Percentiles rank a stretch among this genome's conserved stretches.
Conservation (phyloP, 2,329 filamentous ascomycete genomes). For the Aspergillus intermedius region DNA sequence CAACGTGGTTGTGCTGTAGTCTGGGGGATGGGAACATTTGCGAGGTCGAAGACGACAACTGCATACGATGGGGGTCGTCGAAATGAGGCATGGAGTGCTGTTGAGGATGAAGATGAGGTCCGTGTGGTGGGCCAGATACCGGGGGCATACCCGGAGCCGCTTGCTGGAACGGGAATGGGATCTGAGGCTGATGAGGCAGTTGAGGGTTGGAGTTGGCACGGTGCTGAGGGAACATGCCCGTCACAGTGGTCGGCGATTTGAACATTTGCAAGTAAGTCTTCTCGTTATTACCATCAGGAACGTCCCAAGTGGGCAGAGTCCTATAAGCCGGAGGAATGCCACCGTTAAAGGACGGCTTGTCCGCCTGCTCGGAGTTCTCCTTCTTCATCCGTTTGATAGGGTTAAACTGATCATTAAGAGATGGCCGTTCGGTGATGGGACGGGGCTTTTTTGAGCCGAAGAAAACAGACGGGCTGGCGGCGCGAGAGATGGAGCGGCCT, state of each 20-base stretch:
- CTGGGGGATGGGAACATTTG: slow-evolving; percentile 83
- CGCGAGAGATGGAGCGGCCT: slow-evolving; percentile 40
- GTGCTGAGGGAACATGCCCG: slow-evolving; percentile 64
- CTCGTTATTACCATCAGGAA: slow-evolving; percentile 62
- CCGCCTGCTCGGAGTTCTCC: slow-evolving; percentile 46
- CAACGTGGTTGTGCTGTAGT: slow-evolving; percentile 60
- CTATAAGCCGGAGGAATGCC: slow-evolving; percentile 80
- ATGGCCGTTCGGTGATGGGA: slow-evolving; percentile 50
- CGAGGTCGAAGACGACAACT: slow-evolving; percentile 71
- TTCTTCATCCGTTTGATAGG: slow-evolving; percentile 66
- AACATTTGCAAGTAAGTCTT: slow-evolving; percentile 77
- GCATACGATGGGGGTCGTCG: slow-evolving; percentile 77
- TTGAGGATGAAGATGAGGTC: slow-evolving; percentile 67
- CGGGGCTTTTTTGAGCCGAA: slow-evolving; percentile 68
- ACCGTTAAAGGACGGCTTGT: slow-evolving; percentile 64
- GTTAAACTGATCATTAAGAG: slow-evolving; percentile 53
- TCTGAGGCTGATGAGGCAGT: slow-evolving; percentile 73
- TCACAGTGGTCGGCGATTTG: slow-evolving; percentile 55
- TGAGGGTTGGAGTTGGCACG: slow-evolving; percentile 57
- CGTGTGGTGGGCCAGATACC: slow-evolving; percentile 66
- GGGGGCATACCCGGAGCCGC: slow-evolving; percentile 61
- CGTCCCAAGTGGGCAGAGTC: slow-evolving; percentile 79
- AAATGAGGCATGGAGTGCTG: slow-evolving; percentile 65
- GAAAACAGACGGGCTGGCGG: slow-evolving; percentile 47
- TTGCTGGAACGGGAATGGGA: slow-evolving; percentile 76